phyloP scores from a whole-genome alignment of 1,139 yeast genomes.

The Geotrichum histeridarum region DNA sequence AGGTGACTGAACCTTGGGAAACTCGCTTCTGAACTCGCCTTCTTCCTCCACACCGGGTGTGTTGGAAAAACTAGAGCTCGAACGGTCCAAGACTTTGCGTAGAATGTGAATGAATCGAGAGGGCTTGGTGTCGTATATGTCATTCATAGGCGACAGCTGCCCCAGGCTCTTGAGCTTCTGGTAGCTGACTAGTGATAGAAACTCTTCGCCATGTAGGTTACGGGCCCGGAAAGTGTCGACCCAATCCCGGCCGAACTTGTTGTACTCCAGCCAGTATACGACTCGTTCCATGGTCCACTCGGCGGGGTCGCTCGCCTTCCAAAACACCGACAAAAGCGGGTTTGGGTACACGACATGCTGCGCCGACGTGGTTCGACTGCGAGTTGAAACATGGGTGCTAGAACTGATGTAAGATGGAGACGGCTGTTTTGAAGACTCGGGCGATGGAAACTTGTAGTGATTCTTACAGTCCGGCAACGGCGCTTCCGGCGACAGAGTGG shows the following conservation, averaged over 20 bases:
- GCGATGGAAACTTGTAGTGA: neutral
- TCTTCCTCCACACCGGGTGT: slow-evolving; percentile 16
- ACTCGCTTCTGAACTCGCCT: slow-evolving; percentile 6
- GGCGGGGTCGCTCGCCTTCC: slow-evolving; percentile 37
- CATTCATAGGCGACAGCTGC: slow-evolving; percentile 40
- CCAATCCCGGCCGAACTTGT: slow-evolving; percentile 74
- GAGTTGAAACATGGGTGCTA: slow-evolving; percentile 15
- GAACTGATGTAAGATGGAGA: neutral
- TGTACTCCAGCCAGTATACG: slow-evolving; percentile 56
- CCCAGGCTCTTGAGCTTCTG: slow-evolving; percentile 46
- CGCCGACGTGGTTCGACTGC: slow-evolving; percentile 19
- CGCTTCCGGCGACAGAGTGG: neutral
- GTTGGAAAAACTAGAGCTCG: slow-evolving; percentile 21
- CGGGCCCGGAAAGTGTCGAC: slow-evolving; percentile 54
- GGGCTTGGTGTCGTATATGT: slow-evolving; percentile 46
- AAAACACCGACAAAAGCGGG: slow-evolving; percentile 24
- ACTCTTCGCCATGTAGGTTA: slow-evolving; percentile 58
- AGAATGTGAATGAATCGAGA: slow-evolving; percentile 52
- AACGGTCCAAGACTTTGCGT: slow-evolving; percentile 45
- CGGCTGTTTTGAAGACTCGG: neutral
- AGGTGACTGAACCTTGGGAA: neutral
- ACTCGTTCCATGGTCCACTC: slow-evolving; percentile 75
- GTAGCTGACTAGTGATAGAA: slow-evolving; percentile 64
- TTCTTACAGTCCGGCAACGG: neutral
- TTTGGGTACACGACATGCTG: slow-evolving; percentile 22